Evolutionary conservation across 1,284 basidiomycete species (phyloP).

Genomic region (Spongispora temasekensis): DNA sequence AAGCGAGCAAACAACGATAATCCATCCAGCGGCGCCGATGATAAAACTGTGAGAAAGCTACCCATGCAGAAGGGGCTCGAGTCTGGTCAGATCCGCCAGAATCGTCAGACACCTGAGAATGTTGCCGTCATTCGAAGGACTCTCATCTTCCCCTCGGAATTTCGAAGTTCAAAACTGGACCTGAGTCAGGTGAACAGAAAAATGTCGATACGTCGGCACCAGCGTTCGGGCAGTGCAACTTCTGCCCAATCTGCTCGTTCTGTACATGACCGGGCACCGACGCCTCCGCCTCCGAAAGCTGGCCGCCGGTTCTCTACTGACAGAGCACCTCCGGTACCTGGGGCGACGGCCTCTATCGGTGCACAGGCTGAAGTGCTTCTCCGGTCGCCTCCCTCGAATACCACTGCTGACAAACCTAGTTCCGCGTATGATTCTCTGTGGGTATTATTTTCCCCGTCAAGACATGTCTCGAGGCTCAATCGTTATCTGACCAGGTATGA

Average conservation of each 20-base stretch:
- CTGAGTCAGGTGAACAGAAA: conserved; percentile 55
- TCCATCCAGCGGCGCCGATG: conserved; percentile 30
- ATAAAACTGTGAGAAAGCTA: conserved; percentile 39
- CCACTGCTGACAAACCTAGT: conserved; percentile 57
- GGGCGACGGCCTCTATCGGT: conserved; percentile 54
- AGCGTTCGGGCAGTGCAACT: conserved; percentile 58
- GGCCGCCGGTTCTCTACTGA: conserved; percentile 63
- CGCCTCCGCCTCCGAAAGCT: conserved; percentile 72
- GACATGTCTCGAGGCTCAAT: conserved; percentile 16
- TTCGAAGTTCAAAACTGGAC: conserved; percentile 53
- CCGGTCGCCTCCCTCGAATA: conserved; percentile 42
- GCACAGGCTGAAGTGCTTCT: conserved; percentile 47
- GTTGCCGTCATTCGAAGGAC: conserved; percentile 71
- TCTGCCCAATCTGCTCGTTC: conserved; percentile 59
- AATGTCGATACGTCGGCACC: conserved; percentile 48
- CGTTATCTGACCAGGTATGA: conserved; percentile 59
- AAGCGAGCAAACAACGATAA: conserved; percentile 40
- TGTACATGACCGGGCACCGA: conserved; percentile 77
- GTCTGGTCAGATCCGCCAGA: conserved; percentile 43
- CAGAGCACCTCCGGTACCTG: conserved; percentile 70
- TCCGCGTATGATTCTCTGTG: conserved; percentile 76
- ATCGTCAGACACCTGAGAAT: conserved; percentile 36
- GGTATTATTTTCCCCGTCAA: conserved; percentile 36
- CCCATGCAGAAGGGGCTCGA: conserved; percentile 44
- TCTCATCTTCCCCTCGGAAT: conserved; percentile 72